Evolutionary conservation across 116 monocot genomes (phyloP), one percentile per base, ranked within the genome.

Genomic region (Dioscorea cayenensis): DNA sequence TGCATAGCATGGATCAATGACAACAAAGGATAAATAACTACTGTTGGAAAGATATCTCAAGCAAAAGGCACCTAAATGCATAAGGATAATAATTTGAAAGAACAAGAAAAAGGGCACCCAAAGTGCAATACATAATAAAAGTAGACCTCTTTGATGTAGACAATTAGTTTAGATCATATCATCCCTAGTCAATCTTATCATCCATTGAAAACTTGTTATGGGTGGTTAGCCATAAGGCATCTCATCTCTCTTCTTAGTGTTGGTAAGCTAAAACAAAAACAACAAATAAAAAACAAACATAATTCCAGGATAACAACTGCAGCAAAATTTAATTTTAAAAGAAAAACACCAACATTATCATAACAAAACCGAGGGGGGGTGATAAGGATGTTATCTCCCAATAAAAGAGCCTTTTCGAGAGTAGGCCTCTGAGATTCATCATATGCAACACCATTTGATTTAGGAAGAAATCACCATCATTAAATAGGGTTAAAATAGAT

Each of bases 371-470:
- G 67, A 84, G 86, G 19, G 50, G 49, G 25, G 90, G 86, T 14
- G 86, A 66, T 86, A 27, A 79, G 81, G 22, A 90, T 83, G 4
- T 83, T 83, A 81, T 92, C 91, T 0, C 14, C 74, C 35, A 91
- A 77, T 17, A 83, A 14, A 23, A 85, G 35, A 0, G 75, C 85
- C 5, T 77, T 71, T 83, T 70, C 70, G 12, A 91, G 70, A 6
- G 71, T 0, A 7, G 74, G 71, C 14, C 58, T 63, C n/a, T 85
- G 76, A 64, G 64, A 74, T 81, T 76, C 88, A 36, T 83, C 78
- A 77, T 77, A 91, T 23, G 80, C 91, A 19, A 88, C 91, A n/a
- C 85, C 35, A 73, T 78, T 83, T 90, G 60, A 52, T 1, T 25
- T 25, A 25, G 25, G 25, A 3, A 52, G 0, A 52, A 18, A 13